These are phyloP conservation scores for Diaporthe australafricana DNA, from an alignment of 2,329 filamentous ascomycete genomes.

Conservation along the genomic window DNA sequence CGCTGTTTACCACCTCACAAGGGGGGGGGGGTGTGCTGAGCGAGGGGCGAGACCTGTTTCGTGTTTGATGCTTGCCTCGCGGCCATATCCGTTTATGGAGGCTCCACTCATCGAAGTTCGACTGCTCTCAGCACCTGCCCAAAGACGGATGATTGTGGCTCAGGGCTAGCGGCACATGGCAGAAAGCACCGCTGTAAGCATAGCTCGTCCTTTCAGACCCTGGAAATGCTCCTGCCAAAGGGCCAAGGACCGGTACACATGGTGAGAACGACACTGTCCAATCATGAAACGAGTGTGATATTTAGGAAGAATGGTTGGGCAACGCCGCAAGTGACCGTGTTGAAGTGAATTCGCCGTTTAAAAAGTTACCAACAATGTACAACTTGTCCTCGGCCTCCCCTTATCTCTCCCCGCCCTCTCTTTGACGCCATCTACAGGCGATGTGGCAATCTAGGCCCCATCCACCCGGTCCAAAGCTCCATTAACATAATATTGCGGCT, in stretches of 20 bases:
- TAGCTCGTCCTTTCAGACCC: no score
- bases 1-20: background rate
- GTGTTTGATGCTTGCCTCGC: slow-evolving; percentile 3
- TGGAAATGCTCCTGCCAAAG: no score
- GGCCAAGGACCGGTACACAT: background rate
- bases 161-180: background rate
- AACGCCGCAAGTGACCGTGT: slow-evolving; percentile 15
- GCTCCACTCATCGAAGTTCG: no score
- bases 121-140: no score
- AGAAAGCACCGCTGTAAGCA: background rate
- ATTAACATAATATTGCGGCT: slow-evolving; percentile 19
- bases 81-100: background rate
- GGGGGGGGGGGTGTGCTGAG: background rate
- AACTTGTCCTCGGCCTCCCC: background rate
- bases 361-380: slow-evolving; percentile 22
- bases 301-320: background rate
- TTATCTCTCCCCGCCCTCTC: background rate
- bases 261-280: background rate
- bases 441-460: background rate
- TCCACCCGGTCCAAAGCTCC: slow-evolving; percentile 2
- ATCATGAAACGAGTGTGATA: slow-evolving; percentile 13
- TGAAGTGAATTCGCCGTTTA: slow-evolving; percentile 28
- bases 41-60: background rate
- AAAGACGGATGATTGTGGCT: background rate
- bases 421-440: slow-evolving; percentile 17